Conservation (phyloP, 1,284 basidiomycete species). For the Trichosporon sp. region DNA sequence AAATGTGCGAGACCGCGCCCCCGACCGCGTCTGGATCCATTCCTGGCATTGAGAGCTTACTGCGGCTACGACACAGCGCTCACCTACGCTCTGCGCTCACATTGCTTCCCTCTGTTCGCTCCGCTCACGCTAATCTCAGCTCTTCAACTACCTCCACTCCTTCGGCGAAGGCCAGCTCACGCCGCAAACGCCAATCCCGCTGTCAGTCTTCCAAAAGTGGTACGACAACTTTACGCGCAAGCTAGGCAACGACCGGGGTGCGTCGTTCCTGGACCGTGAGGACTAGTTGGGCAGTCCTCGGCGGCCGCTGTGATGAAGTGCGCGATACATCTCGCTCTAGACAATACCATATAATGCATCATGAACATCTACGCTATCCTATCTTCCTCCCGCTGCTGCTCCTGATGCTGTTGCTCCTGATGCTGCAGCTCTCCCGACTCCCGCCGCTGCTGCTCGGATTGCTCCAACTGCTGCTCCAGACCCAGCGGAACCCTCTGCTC, state of each 20-base stretch:
- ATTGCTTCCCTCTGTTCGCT: neutral
- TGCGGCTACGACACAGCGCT: too few species aligned
- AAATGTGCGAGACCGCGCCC: too few species aligned
- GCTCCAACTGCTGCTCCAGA: too few species aligned
- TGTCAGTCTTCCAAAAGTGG: slow-evolving; percentile 70
- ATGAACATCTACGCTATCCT: neutral
- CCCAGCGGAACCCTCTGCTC: too few species aligned
- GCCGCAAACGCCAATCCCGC: slow-evolving; percentile 65
- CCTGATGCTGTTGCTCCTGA: too few species aligned
- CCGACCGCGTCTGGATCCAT: too few species aligned
- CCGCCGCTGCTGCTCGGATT: too few species aligned
- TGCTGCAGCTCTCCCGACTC: too few species aligned
- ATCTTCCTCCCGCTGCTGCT: too few species aligned
- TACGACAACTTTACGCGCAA: slow-evolving; percentile 73
- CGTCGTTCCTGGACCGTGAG: slow-evolving; percentile 67
- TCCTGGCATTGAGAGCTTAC: too few species aligned
- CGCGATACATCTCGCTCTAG: neutral
- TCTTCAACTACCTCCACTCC: slow-evolving; percentile 77
- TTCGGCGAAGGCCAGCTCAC: slow-evolving; percentile 56
- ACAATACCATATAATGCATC: neutral
- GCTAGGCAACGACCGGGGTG: slow-evolving; percentile 59
- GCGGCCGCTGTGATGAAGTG: neutral
- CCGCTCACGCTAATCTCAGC: slow-evolving; percentile 47
- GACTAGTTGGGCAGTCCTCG: too few species aligned
- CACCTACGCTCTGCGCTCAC: slow-evolving; percentile 22